Conservation (phyloP, 306 rosid species). For the Hippophae gyantsensis region DNA sequence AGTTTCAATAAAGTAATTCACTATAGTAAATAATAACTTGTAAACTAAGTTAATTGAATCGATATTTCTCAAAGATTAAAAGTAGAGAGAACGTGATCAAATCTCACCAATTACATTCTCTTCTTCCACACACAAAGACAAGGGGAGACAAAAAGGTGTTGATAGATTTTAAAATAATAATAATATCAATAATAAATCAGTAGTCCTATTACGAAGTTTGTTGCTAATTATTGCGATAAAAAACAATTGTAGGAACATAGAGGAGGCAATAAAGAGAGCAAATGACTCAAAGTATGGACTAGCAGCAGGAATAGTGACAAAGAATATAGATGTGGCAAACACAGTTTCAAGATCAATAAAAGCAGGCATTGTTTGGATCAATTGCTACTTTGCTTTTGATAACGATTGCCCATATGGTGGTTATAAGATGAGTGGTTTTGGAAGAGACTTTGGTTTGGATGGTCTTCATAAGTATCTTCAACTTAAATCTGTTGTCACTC, state of each 20-base stretch:
- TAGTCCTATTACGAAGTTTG: no score
- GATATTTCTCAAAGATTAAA: no score
- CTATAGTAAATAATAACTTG: no score
- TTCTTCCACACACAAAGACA: no score
- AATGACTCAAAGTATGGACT: constrained; percentile 64
- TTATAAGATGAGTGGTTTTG: constrained; percentile 75
- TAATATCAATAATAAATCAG: no score
- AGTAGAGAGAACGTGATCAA: no score
- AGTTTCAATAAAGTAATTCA: no score
- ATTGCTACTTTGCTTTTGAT: constrained; percentile 63
- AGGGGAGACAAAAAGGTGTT: no score
- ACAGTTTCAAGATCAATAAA: constrained; percentile 74
- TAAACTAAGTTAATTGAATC: no score
- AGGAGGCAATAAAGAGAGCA: constrained; percentile 64
- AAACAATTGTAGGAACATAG: constrained; percentile 42
- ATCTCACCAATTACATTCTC: no score
- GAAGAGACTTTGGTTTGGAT: constrained; percentile 66
- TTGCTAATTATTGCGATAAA: no score
- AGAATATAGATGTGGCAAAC: constrained; percentile 58
- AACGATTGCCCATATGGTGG: constrained; percentile 71
- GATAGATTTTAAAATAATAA: no score
- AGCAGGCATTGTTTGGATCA: constrained; percentile 77
- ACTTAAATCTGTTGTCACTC: constrained; percentile 68
- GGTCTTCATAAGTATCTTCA: constrained; percentile 61
- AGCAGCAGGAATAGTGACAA: constrained; percentile 79